Percentiles rank a stretch among this genome's conserved stretches.
phyloP scores from a whole-genome alignment of 441 rosid species.

The Hypseocharis bilobata region DNA sequence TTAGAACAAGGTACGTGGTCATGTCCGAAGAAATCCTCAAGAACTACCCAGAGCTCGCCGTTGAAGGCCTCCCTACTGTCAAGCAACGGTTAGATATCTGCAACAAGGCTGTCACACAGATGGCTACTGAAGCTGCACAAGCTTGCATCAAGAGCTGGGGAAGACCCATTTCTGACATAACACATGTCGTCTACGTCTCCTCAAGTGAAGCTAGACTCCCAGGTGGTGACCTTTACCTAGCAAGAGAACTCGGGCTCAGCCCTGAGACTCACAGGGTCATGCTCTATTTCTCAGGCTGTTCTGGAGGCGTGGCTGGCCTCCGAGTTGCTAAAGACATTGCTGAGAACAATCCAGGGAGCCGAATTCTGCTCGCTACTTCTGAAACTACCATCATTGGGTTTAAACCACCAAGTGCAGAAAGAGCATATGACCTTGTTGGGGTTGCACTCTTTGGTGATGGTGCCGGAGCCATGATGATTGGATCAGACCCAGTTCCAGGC shows the following conservation, averaged over 20 bases:
- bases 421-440: conserved; percentile 91
- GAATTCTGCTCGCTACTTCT: conserved; percentile 73
- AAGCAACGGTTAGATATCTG: conserved; percentile 69
- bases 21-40: conserved; percentile 86
- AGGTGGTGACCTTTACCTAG: conserved; percentile 75
- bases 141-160: conserved; percentile 80
- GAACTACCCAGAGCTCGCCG: conserved; percentile 72
- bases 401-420: conserved; percentile 68
- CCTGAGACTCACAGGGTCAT: conserved; percentile 64
- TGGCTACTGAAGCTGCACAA: conserved; percentile 80
- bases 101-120: conserved; percentile 68
- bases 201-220: conserved; percentile 91
- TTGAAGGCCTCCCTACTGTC: conserved; percentile 72
- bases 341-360: conserved; percentile 81
- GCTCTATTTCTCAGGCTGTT: conserved; percentile 83
- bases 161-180: conserved; percentile 63
- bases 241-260: conserved; percentile 65
- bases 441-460: conserved; percentile 93
- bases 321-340: conserved; percentile 89
- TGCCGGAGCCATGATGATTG: conserved; percentile 77
- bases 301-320: conserved; percentile 89
- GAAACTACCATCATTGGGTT: conserved; percentile 91
- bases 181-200: conserved; percentile 81
- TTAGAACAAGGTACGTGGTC: conserved; percentile 85
- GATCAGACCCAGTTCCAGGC: conserved; percentile 48